Conservation (phyloP, 208 protist species). For the Crithidia thermophila region DNA sequence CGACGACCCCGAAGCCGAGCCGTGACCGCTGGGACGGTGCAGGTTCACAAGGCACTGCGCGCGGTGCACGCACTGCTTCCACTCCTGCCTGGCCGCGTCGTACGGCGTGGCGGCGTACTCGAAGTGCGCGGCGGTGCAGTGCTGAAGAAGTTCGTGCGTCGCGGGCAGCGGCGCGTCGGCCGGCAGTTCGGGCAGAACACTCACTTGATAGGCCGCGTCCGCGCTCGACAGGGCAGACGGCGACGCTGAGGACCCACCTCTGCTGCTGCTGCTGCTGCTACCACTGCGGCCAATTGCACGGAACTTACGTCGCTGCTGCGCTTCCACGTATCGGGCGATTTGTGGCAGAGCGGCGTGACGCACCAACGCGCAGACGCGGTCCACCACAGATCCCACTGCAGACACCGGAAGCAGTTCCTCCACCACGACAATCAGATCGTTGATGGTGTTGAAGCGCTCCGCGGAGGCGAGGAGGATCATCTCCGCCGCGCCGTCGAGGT, state of each 20-base stretch:
- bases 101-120: conserved; percentile 57
- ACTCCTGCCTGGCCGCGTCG: conserved; percentile 33
- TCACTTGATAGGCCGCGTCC: conserved; percentile 22
- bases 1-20: too few relatives aligned
- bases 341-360: conserved; percentile 53
- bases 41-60: conserved; percentile 8
- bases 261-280: not conserved
- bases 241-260: too few relatives aligned
- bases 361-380: conserved; percentile 30
- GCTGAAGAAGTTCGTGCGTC: conserved; percentile 46
- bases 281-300: not conserved
- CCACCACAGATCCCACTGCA: conserved; percentile 1
- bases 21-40: not conserved
- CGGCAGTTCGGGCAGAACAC: not conserved
- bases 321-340: conserved; percentile 39
- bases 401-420: conserved; percentile 40
- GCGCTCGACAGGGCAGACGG: conserved; percentile 1
- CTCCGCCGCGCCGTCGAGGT: conserved; percentile 73
- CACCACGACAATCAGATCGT: conserved; percentile 61
- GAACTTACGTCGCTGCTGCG: conserved; percentile 37
- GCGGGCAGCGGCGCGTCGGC: not conserved
- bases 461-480: conserved; percentile 63
- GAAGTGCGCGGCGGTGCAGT: conserved; percentile 63
- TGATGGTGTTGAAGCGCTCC: conserved; percentile 70
- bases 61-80: conserved; percentile 29